Base-by-base conservation (phyloP, 441 rosid species). In the Theobroma grandiflorum region DNA sequence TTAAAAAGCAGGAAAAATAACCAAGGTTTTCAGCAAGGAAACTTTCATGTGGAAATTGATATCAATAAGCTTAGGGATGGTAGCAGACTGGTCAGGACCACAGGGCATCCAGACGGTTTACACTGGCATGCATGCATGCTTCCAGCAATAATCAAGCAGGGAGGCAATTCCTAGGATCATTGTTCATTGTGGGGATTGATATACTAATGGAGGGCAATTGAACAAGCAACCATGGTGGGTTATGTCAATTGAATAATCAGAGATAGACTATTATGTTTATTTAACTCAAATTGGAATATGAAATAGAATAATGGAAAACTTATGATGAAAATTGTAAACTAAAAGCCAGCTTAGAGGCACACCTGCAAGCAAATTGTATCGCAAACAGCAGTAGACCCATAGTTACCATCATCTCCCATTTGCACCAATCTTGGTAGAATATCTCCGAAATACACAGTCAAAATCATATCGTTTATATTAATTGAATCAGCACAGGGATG, bases 341-440 rank as follows among this genome's bases (percentile, higher is more conserved):
- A 26, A 26, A 26, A 26, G 31, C 22, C 33, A 37, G 52, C 20
- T 35, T 38, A 78, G 5, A n/a, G 71, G 75, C 84, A 72, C 83
- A 91, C 98, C 97, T 96, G 96, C 82, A 94, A 84, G 84, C 98
- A 96, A 43, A 90, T 88, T 42, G 98, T 92, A 83, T 96, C 99
- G 66, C 98, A 94, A 65, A 94, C 90, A 69, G 98, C 99, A 74
- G 95, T 79, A 49, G 98, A 92, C 16, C 98, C 98, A 80, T 85
- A 90, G 52, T 96, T 96, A 38, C 98, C 97, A 72, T 96, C 98
- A 82, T 93, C 89, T 74, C 98, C 99, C 74, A 89, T 84, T 83
- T 89, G 84, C 40, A 89, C 97, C 76, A 96, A 79, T 79, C 96
- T 88, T 1, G 98, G 97, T 53, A 96, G 82, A 43, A 96, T 89